Evolutionary conservation across 495 filamentous ascomycete species (phyloP), one percentile per base, ranked within the genome.

Genomic region (Penicillium ochrochloron): DNA sequence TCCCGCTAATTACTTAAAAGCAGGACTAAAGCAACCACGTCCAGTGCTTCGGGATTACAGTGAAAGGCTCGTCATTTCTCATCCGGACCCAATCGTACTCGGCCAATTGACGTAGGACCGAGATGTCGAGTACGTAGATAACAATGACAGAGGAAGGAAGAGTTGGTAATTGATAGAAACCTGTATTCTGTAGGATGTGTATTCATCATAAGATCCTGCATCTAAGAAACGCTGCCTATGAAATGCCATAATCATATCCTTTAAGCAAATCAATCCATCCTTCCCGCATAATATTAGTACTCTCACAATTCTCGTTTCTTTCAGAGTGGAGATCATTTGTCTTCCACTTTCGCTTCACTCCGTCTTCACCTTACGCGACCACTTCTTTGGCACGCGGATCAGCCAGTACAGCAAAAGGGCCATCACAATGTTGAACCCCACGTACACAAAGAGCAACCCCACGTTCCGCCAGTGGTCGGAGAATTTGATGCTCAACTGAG

Each of bases 401-500:
- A 93, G 73, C 89, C 90, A 96, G 76, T 96, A 97, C 19, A 97
- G 70, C 46, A 83, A 79, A 21, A 94, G 70, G 0, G 92, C 92
- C 25, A 74, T 88, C n/a, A 78, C 68, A 61, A 93, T 76, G 73
- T 97, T 97, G 77, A 95, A 92, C n/a, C 83, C 75, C 59, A 94
- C 82, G 69, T 88, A 96, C 0, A 78, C 87, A 75, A 82, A 94
- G 65, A 90, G 73, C 31, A 91, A 76, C 14, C 90, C 90, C 62
- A 93, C 88, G 70, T 93, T 89, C 57, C 89, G 81, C 89, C 89
- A 91, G 53, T 86, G 76, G 19, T 89, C 82, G 2, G 62, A 65
- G 66, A 86, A 92, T 14, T 76, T 39, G 11, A 85, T 80, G 25
- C 75, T 75, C 5, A 89, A 67, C 2, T 55, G 14, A 0, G 64